Evolutionary conservation across 2,329 filamentous ascomycete species (phyloP), one percentile per base, ranked within the genome.

Genomic region (Colletotrichum orbiculare): DNA sequence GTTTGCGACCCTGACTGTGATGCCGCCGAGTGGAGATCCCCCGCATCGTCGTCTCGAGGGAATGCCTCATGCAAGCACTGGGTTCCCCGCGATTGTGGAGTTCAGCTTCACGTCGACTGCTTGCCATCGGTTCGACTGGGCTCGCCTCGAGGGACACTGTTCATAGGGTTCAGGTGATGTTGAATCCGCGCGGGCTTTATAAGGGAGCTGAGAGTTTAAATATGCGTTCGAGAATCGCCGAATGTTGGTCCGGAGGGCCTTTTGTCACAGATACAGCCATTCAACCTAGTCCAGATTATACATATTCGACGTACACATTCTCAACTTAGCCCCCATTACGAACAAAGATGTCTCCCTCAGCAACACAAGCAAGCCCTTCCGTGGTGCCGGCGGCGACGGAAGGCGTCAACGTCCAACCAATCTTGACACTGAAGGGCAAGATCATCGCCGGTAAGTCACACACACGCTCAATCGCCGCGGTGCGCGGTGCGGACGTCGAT

Each of bases 361-460:
- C 25, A 25, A 25, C 61, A 6, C 17, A 46, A 43, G 55, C 12
- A 5, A 38, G 43, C 2, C 13, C 35, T 7, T 38, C 41, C 8
- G 25, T 33, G 13, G 39, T 45, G n/a, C 48, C 49, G 9, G 38
- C 45, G 6, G 49, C 45, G 42, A 43, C 55, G 13, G 43, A 41
- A 4, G 35, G 49, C 43, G 49, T 54, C 38, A 33, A 60, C 8
- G 61, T 64, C 13, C 61, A 64, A 65, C 55, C 61, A 0, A 34
- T 60, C 8, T 39, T 79, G 49, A 72, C 73, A 8, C 68, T 79
- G 8, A 72, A 74, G 42, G 71, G 72, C 68, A 79, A 80, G 63
- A 73, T 79, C 66, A 79, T 79, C 55, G 73, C 76, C 33, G 77
- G 76, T 78, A 69, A 57, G 73, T 71, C 8, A 8, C 33, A 5